phyloP scores from a whole-genome alignment of 805 yeast genomes.

The Nematodospora valgi region DNA sequence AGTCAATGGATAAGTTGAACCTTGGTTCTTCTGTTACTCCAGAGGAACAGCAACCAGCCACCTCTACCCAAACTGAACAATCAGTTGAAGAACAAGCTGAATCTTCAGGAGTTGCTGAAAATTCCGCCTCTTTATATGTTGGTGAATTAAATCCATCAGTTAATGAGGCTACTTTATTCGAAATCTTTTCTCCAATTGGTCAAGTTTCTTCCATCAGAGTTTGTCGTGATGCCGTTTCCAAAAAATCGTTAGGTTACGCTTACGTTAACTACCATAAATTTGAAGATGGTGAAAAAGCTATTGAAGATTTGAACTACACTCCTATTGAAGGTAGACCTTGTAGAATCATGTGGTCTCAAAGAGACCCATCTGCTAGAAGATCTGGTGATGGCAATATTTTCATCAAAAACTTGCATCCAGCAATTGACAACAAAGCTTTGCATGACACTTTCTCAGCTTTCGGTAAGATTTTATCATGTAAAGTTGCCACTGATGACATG shows the following conservation, averaged over 20 bases:
- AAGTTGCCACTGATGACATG: constrained; percentile 90
- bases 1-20: constrained; percentile 47
- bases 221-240: constrained; percentile 96
- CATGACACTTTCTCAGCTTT: constrained; percentile 97
- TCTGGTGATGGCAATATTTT: constrained; percentile 95
- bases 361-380: constrained; percentile 94
- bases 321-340: constrained; percentile 93
- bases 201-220: constrained; percentile 96
- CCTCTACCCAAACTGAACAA: too few species aligned
- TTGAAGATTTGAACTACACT: constrained; percentile 93
- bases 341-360: constrained; percentile 99
- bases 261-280: constrained; percentile 92
- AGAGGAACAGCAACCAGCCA: constrained; percentile 15
- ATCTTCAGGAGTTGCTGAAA: too few species aligned
- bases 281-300: constrained; percentile 89
- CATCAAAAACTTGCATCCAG: constrained; percentile 98
- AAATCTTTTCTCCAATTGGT: constrained; percentile 91
- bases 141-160: constrained; percentile 94
- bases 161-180: constrained; percentile 91
- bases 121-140: constrained; percentile 87
- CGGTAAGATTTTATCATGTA: constrained; percentile 93
- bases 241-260: constrained; percentile 96
- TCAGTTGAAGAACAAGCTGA: constrained; percentile 46
- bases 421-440: constrained; percentile 96
- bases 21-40: too few species aligned